Base-by-base conservation (phyloP, 345 rosid species). In the thale cress (Arabidopsis thaliana) region DNA sequence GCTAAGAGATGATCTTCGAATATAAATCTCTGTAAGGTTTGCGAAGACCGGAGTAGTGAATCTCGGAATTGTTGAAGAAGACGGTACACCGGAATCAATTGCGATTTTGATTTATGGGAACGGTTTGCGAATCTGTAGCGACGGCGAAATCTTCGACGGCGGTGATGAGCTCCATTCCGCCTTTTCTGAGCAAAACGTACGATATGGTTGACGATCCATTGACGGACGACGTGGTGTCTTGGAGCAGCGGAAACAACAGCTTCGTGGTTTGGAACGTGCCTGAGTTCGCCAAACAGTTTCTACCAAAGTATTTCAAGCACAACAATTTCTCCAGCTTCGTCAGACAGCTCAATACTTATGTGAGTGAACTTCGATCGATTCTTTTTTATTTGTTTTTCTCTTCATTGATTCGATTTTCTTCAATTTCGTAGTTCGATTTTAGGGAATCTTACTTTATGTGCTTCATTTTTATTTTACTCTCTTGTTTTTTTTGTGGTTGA, bases 231-330 rank as follows among this genome's bases (percentile, higher is more conserved):
- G 81, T 87, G 16, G 84, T 87, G 16, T 83, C 90, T 1, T 87
- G 90, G 88, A 85, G 90, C 72, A 59, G 64, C 20, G 73, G 77
- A 16, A 80, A 71, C 73, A 85, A 87, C 71, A 83, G 88, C 75
- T 87, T 87, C 71, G 78, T 84, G 3, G 88, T 87, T 2, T 85
- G 85, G 90, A 76, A 85, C 78, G 85, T 83, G 1, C 87, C 83
- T 7, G 88, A 83, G 72, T 87, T 87, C 51, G 34, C 85, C 0
- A 80, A 76, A 38, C 78, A 70, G 72, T 83, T 87, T 33, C 67
- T 87, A 20, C 90, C 90, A 0, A 87, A 87, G 78, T 85, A 78
- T 41, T 87, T 87, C 73, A 87, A 87, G 88, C 90, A 87, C 66
- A 85, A 66, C 76, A 87, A 87, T 44, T 87, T 86, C 81, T 86